Conservation (phyloP, 441 rosid species). For the Lepidium campestre region DNA sequence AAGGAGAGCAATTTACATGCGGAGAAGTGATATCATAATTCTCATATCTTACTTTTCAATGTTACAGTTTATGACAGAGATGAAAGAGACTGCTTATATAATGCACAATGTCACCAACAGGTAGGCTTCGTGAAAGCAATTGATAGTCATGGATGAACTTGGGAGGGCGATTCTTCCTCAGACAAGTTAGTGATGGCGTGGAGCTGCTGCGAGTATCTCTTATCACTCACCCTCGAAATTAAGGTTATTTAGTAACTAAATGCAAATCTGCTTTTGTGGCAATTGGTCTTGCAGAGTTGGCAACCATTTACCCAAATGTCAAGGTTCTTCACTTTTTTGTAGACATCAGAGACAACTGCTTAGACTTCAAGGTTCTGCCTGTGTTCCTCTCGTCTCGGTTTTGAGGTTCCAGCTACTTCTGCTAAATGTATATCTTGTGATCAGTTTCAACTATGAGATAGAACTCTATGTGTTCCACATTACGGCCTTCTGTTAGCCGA, state of each 20-base stretch:
- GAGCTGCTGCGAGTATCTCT: conserved; percentile 94
- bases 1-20: not conserved
- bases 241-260: not conserved
- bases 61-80: conserved; percentile 97
- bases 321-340: conserved; percentile 84
- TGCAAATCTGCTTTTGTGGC: not conserved
- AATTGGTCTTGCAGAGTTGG: conserved; percentile 65
- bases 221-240: conserved; percentile 37
- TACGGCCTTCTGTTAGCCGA: conserved; percentile 87
- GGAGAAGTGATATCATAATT: not conserved
- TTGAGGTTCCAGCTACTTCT: not conserved
- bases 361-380: conserved; percentile 81
- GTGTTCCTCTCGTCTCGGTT: not conserved
- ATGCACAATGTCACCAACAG: conserved; percentile 89
- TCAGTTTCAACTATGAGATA: conserved; percentile 86
- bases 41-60: conserved; percentile 13
- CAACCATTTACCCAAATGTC: conserved; percentile 84
- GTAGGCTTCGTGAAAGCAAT: conserved; percentile 29
- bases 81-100: conserved; percentile 96
- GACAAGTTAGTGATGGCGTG: conserved; percentile 95
- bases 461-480: conserved; percentile 69
- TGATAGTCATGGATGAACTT: conserved; percentile 87
- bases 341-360: conserved; percentile 60
- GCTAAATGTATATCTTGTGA: not conserved
- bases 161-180: conserved; percentile 96